phyloP scores from a whole-genome alignment of 345 rosid genomes.

The Heritiera fomes region DNA sequence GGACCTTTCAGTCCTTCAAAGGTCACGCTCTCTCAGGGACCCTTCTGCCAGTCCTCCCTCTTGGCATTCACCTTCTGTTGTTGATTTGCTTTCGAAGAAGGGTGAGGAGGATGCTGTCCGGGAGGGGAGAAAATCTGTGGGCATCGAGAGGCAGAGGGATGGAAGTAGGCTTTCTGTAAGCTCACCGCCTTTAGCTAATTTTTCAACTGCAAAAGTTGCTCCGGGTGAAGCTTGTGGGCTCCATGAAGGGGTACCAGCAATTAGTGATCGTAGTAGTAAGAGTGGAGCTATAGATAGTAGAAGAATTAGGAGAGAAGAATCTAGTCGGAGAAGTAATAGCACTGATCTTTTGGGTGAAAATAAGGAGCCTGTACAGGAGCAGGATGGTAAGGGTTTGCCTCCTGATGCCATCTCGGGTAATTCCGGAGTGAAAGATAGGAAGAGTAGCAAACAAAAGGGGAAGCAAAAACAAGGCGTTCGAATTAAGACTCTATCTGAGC shows the following conservation, averaged over 20 bases:
- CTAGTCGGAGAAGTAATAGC: conserved; percentile 50
- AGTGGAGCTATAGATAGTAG: conserved; percentile 54
- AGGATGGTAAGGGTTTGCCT: conserved; percentile 40
- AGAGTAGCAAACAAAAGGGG: conserved; percentile 45
- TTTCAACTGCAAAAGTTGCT: conserved; percentile 60
- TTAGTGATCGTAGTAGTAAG: conserved; percentile 55
- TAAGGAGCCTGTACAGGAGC: conserved; percentile 37
- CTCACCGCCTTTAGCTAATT: conserved; percentile 55
- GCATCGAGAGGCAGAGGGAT: conserved; percentile 49
- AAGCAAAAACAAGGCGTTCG: conserved; percentile 46
- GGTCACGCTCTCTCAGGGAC: conserved; percentile 86
- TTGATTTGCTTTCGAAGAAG: conserved; percentile 63
- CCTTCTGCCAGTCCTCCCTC: conserved; percentile 91
- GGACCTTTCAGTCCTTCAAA: conserved; percentile 86
- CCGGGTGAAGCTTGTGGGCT: conserved; percentile 44
- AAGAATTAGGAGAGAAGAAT: conserved; percentile 70
- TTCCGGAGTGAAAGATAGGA: conserved; percentile 50
- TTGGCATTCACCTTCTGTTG: conserved; percentile 76
- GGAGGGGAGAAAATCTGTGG: conserved; percentile 69
- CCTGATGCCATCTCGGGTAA: conserved; percentile 48
- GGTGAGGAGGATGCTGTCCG: conserved; percentile 46
- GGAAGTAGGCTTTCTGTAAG: conserved; percentile 60
- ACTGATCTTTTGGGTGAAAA: conserved; percentile 38
- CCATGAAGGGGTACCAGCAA: conserved; percentile 29
- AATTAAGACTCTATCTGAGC: conserved; percentile 71